A percentile compares a stretch with the other conserved stretches of the same genome.
phyloP scores from a whole-genome alignment of 192 early-diverging fungal genomes.

The Rhizophagus sp. region DNA sequence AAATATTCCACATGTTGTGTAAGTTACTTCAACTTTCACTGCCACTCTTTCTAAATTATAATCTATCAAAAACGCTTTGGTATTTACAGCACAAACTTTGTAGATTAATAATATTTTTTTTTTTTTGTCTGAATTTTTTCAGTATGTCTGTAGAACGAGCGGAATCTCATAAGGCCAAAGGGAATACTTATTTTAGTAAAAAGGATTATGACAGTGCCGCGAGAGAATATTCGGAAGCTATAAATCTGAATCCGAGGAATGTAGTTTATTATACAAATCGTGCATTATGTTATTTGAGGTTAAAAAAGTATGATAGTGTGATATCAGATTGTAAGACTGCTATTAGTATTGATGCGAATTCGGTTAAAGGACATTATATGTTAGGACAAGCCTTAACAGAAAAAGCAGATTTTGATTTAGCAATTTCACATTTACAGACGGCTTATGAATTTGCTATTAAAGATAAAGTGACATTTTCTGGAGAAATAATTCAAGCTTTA shows the following conservation, averaged over 20 bases:
- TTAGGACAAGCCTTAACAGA: slow-evolving; percentile 54
- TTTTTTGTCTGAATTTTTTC: background rate
- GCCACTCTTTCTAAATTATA: too few species aligned
- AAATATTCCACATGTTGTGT: too few species aligned
- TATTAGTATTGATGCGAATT: slow-evolving; percentile 63
- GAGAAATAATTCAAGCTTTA: slow-evolving; percentile 64
- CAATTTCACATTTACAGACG: background rate
- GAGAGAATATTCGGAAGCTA: slow-evolving; percentile 73
- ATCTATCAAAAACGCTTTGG: too few species aligned
- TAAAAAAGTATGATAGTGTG: slow-evolving; percentile 56
- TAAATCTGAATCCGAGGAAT: slow-evolving; percentile 64
- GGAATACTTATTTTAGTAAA: slow-evolving; percentile 61
- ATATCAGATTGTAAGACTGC: slow-evolving; percentile 66
- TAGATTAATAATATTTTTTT: background rate
- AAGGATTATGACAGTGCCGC: slow-evolving; percentile 66
- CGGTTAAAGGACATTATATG: slow-evolving; percentile 76
- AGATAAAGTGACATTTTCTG: slow-evolving; percentile 55
- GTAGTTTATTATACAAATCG: slow-evolving; percentile 82
- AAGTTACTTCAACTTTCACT: too few species aligned
- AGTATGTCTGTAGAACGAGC: slow-evolving; percentile 29
- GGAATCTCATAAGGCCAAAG: slow-evolving; percentile 56
- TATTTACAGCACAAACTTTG: background rate
- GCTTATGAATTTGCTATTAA: slow-evolving; percentile 65
- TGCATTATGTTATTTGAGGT: slow-evolving; percentile 71
- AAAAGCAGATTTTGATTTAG: slow-evolving; percentile 41